Evolutionary conservation across 495 filamentous ascomycete genomes (phyloP).

Genomic region (Usnea hakonensis): DNA sequence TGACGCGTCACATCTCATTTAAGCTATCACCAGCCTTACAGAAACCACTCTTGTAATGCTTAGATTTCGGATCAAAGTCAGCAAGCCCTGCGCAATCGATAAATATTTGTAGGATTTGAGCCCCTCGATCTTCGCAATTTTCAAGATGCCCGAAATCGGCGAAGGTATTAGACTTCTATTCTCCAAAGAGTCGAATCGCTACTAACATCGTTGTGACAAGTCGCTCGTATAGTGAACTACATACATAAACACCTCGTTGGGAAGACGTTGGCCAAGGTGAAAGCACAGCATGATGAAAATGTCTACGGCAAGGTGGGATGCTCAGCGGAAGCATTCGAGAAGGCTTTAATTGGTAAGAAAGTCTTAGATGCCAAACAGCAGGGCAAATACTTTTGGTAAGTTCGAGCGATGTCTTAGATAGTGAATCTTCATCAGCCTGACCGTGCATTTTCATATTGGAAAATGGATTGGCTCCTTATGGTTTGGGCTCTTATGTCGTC

Average conservation of each 20-base stretch:
- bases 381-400: conserved; percentile 91
- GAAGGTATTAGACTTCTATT: conserved; percentile 43
- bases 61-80: no score
- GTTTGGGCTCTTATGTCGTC: background rate
- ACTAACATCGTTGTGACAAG: conserved; percentile 23
- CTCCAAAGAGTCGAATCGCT: background rate
- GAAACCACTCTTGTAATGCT: no score
- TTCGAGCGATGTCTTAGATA: background rate
- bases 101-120: background rate
- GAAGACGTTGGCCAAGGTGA: conserved; percentile 64
- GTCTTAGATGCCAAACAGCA: conserved; percentile 69
- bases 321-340: conserved; percentile 60
- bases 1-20: background rate
- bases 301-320: conserved; percentile 87
- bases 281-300: conserved; percentile 66
- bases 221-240: conserved; percentile 79
- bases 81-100: background rate
- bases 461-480: background rate
- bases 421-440: background rate
- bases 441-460: background rate
- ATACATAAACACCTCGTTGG: conserved; percentile 74
- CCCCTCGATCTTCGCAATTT: background rate
- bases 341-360: conserved; percentile 68
- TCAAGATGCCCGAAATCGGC: conserved; percentile 70
- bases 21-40: no score